Evolutionary conservation across 1,139 yeast species (phyloP), one percentile per base, ranked within the genome.

Genomic region (Tardiomyces depauwii): DNA sequence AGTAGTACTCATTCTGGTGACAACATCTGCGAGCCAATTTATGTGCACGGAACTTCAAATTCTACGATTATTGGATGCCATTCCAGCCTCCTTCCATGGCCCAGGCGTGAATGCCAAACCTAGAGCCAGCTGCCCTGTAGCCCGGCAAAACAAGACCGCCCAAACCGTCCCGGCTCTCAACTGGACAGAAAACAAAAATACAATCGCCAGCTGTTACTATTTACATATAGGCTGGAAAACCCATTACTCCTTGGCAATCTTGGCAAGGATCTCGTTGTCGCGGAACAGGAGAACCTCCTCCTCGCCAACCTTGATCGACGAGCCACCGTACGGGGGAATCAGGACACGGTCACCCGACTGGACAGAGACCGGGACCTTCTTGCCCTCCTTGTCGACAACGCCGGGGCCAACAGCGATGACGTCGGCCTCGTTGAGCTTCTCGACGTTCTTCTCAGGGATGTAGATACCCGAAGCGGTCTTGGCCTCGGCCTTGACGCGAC

Each of bases 391-490:
- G 60, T 62, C 78, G 50, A 78, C 70, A 61, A 73, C 70, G 57
- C 96, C 96, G 46, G 95, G 70, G 40, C 72, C 73, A 19, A 66
- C 69, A 14, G 72, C 68, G 41, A 68, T 58, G 36, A 68, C 73
- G 40, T 62, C 60, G 45, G 72, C 73, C 57, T 67, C 72, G 74
- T 85, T 85, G 65, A 87, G 78, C 72, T 91, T 91, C 68, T 87
- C 93, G 60, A 83, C 94, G 74, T 89, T 88, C 74, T 87, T 87
- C 72, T 91, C 98, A 53, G 98, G 98, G 55, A 91, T 84, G 73
- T 80, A 87, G 63, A 91, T 79, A 61, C 98, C 98, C 42, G 95
- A 82, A 47, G 96, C 86, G 49, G 98, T 91, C 73, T 88, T 78
- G 59, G 91, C 77, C 62, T 87, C 81, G 50, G 96, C 95, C 76